A percentile compares a stretch with the other conserved stretches of the same genome.
phyloP scores from a whole-genome alignment of 495 filamentous ascomycete species.

The Chaetomidium leptoderma region DNA sequence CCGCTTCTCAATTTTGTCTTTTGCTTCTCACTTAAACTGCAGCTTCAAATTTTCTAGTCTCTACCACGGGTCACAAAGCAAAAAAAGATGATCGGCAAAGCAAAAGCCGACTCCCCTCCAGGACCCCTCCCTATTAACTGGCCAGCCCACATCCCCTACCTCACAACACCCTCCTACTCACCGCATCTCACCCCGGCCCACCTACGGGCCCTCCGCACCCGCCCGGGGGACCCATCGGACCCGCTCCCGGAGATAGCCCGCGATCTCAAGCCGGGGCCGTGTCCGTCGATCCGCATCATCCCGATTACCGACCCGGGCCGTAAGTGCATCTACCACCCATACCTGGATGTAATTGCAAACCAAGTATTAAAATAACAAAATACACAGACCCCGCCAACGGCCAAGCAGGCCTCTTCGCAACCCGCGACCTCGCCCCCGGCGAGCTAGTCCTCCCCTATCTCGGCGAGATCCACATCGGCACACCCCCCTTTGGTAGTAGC shows the following conservation, averaged over 20 bases:
- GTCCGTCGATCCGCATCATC: conserved; percentile 48
- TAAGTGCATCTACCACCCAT: background rate
- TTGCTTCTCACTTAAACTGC: too few relatives aligned
- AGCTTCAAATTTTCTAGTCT: too few relatives aligned
- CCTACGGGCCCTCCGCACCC: conserved; percentile 33
- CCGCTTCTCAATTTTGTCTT: too few relatives aligned
- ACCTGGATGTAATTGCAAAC: background rate
- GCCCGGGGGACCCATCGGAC: conserved; percentile 22
- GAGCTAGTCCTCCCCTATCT: conserved; percentile 62
- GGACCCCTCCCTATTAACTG: conserved; percentile 49
- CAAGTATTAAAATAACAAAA: background rate
- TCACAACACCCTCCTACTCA: conserved; percentile 49
- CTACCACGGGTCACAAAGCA: too few relatives aligned
- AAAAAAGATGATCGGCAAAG: background rate
- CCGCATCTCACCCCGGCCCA: conserved; percentile 39
- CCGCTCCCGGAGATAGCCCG: conserved; percentile 32
- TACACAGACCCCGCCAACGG: conserved; percentile 56
- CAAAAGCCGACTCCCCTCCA: conserved; percentile 9
- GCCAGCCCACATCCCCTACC: conserved; percentile 53
- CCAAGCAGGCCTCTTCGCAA: conserved; percentile 64
- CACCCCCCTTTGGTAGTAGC: conserved; percentile 10
- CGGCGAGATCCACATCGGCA: conserved; percentile 53
- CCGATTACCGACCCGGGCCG: conserved; percentile 45
- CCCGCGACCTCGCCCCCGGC: conserved; percentile 51
- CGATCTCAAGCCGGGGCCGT: conserved; percentile 41